phyloP scores from a whole-genome alignment of 345 rosid species.

The Triadica sebifera region DNA sequence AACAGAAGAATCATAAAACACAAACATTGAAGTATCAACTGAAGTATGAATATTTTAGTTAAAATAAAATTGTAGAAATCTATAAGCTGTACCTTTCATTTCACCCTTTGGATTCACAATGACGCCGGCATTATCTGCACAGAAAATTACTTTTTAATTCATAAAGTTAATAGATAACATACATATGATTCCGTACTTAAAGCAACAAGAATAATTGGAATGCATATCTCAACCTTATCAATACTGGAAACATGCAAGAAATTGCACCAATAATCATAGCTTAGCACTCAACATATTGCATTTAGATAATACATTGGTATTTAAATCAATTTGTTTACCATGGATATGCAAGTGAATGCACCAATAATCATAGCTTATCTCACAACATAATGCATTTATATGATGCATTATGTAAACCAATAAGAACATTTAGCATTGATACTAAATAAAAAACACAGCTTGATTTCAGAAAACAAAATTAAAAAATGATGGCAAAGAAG shows the following conservation, averaged over 20 bases:
- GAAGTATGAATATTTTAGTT: background rate
- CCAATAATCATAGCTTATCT: too few species aligned
- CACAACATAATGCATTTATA: background rate
- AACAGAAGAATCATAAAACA: background rate
- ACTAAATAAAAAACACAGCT: background rate
- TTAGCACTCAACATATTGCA: too few species aligned
- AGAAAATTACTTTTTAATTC: background rate
- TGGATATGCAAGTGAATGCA: too few species aligned
- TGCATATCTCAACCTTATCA: background rate
- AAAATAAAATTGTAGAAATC: too few species aligned
- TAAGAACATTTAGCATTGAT: background rate
- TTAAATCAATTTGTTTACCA: too few species aligned
- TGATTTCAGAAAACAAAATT: too few species aligned
- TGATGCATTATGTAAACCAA: background rate
- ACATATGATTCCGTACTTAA: background rate
- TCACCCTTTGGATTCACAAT: conserved; percentile 93
- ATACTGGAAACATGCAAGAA: background rate
- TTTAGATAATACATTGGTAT: too few species aligned
- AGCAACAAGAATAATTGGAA: background rate
- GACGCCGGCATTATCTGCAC: conserved; percentile 91
- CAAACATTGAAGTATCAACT: background rate
- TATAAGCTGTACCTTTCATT: conserved; percentile 70
- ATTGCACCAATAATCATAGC: too few species aligned
- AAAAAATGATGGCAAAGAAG: too few species aligned
- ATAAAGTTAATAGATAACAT: background rate